Evolutionary conservation across 1,284 basidiomycete genomes (phyloP), one percentile per base, ranked within the genome.

Genomic region (Cryptococcus sp.): DNA sequence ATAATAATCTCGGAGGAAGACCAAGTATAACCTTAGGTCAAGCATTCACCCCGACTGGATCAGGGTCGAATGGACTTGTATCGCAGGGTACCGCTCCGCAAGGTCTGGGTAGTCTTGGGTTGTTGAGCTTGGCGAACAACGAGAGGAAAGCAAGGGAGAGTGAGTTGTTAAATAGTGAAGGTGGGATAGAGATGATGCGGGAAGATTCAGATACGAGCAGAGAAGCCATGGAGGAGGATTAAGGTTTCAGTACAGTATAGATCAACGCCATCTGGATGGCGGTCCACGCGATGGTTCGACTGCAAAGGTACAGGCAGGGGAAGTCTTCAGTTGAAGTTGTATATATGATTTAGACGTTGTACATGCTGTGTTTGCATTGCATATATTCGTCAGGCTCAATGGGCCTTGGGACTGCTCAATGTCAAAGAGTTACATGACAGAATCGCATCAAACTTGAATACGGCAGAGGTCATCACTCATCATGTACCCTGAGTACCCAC

Each of bases 81-180:
- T 46, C 53, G 3, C 51, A 49, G 15, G 61, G 57, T 6, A 56
- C 54, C 0, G 63, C 62, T 4, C 65, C 63, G 5, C 54, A 54
- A 23, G 60, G 52, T 23, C 57, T 75, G 4, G 73, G 73, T 0
- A 61, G 65, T 14, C 55, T 76, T 11, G 73, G 71, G 0, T 53
- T 76, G 44, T 55, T 76, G 46, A 70, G 64, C 46, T 58, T 75
- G 10, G 59, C 58, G 8, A 60, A 62, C 43, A 50, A 30, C n/a
- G 46, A 50, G 10, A 52, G 49, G 32, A 57, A 52, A 7, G 55
- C 49, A 30, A 58, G 60, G 35, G 60, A 62, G 48, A 56, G 57
- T 2, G 56, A 49, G 10, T 58, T 49, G 23, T 47, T 52, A 34
- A 43, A 14, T 45, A 36, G 37, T 45, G 50, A 41, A 30, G 55